These are phyloP conservation scores for Papiliotrema flavescens DNA, from an alignment of 1,284 basidiomycete species.

Conservation along the genomic window DNA sequence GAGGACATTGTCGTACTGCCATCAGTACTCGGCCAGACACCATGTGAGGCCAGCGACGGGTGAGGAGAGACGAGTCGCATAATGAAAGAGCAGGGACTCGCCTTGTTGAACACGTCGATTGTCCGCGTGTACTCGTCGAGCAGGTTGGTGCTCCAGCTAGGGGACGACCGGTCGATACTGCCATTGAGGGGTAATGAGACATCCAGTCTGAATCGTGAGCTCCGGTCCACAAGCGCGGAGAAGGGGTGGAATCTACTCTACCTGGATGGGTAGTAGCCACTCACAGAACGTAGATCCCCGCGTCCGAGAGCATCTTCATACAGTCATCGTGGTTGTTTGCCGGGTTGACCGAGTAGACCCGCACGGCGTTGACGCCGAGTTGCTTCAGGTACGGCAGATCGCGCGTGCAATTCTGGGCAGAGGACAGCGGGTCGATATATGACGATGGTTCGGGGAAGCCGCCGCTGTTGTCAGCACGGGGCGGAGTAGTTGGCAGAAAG, in stretches of 20 bases:
- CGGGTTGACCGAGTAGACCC: slow-evolving; percentile 80
- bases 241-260: background rate
- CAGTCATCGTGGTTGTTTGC: slow-evolving; percentile 78
- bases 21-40: too few relatives aligned
- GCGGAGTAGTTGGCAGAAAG: background rate
- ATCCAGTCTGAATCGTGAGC: slow-evolving; percentile 56
- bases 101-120: slow-evolving; percentile 64
- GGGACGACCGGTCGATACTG: slow-evolving; percentile 70
- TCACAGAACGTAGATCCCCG: slow-evolving; percentile 84
- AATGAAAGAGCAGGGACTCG: slow-evolving; percentile 4
- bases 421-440: slow-evolving; percentile 66
- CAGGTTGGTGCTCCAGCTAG: slow-evolving; percentile 80
- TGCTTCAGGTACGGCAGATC: slow-evolving; percentile 71
- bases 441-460: slow-evolving; percentile 65
- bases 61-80: too few relatives aligned
- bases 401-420: slow-evolving; percentile 64
- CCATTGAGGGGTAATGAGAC: slow-evolving; percentile 79
- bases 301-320: slow-evolving; percentile 70
- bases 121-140: slow-evolving; percentile 73
- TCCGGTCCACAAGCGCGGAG: background rate
- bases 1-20: slow-evolving; percentile 74
- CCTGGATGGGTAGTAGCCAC: slow-evolving; percentile 31
- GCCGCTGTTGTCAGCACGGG: slow-evolving; percentile 25
- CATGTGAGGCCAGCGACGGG: too few relatives aligned
- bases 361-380: slow-evolving; percentile 59